Percentiles rank a stretch among this genome's conserved stretches.
Evolutionary conservation across 2,329 filamentous ascomycete species (phyloP).

Genomic region (Bipolaris oryzae): DNA sequence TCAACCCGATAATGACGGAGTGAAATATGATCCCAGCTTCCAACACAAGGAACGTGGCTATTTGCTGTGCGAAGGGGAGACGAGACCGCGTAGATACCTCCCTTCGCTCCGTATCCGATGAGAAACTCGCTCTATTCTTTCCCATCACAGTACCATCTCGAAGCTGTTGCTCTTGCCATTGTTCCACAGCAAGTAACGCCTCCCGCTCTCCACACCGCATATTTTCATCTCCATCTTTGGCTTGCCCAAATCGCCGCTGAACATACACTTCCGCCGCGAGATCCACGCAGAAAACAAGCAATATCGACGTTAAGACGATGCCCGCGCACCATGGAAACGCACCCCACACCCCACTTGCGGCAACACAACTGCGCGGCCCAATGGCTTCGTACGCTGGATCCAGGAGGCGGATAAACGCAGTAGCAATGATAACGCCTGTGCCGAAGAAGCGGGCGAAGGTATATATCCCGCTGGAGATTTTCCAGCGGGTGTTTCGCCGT

Average conservation of each 20-base stretch:
- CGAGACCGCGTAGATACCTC: not conserved
- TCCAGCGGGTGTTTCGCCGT: slow-evolving; percentile 2
- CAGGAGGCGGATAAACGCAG: slow-evolving; percentile 7
- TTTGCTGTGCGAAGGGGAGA: slow-evolving; percentile 5
- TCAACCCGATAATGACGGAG: slow-evolving; percentile 10
- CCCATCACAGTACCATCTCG: not conserved
- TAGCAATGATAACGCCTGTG: slow-evolving; percentile 7
- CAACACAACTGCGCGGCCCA: slow-evolving; percentile 6
- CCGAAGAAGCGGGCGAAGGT: slow-evolving; percentile 12
- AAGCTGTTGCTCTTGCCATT: no score
- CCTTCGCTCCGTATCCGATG: not conserved
- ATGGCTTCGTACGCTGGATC: slow-evolving; percentile 11
- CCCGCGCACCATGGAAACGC: slow-evolving; percentile 10
- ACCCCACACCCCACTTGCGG: not conserved
- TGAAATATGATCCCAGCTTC: slow-evolving; percentile 11
- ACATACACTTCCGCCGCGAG: slow-evolving; percentile 10
- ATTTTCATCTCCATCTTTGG: not conserved
- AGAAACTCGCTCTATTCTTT: not conserved
- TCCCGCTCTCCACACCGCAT: no score
- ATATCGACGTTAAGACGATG: slow-evolving; percentile 2
- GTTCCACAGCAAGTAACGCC: no score
- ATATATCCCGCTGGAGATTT: slow-evolving; percentile 3
- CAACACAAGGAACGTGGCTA: slow-evolving; percentile 7
- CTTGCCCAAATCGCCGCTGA: not conserved
- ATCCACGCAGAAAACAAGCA: slow-evolving; percentile 7